Conservation (phyloP, 2,329 filamentous ascomycete genomes). For the Ophiocordyceps camponoti-floridani region DNA sequence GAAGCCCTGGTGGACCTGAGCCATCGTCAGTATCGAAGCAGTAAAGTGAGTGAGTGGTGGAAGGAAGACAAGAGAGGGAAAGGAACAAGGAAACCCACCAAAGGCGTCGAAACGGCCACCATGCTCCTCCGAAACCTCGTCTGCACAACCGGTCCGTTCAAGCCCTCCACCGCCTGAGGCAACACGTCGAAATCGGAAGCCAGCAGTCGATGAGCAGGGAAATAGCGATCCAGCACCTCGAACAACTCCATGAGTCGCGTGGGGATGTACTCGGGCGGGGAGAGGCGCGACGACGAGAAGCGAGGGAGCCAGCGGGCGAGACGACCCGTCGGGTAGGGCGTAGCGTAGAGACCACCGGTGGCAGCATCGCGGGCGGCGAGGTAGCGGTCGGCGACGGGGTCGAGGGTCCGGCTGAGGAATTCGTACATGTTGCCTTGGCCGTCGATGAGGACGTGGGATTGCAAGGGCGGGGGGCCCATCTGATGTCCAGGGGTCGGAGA, state of each 20-base stretch:
- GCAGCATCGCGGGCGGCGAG: constrained; percentile 71
- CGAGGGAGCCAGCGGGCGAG: constrained; percentile 44
- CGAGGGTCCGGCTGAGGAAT: constrained; percentile 68
- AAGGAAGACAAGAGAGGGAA: neutral
- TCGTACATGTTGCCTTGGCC: constrained; percentile 79
- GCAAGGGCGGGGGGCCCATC: constrained; percentile 34
- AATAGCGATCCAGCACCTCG: constrained; percentile 70
- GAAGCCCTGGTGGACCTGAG: constrained; percentile 86
- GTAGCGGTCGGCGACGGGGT: constrained; percentile 69
- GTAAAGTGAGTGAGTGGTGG: neutral
- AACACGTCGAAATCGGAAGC: constrained; percentile 82
- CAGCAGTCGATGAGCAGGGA: constrained; percentile 76
- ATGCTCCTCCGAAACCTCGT: constrained; percentile 76
- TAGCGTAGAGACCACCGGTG: constrained; percentile 42
- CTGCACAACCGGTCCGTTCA: constrained; percentile 92
- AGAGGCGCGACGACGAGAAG: constrained; percentile 52
- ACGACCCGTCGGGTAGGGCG: constrained; percentile 36
- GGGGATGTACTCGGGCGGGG: constrained; percentile 78
- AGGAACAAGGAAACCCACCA: constrained; percentile 46
- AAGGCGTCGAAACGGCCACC: constrained; percentile 75
- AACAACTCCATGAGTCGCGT: constrained; percentile 96
- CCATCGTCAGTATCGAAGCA: no score
- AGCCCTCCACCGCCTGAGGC: constrained; percentile 63
- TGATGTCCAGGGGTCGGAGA: constrained; percentile 35
- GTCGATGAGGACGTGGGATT: constrained; percentile 80